Conservation (phyloP, 352 stramenopile genomes). For the Globisporangium solare region DNA sequence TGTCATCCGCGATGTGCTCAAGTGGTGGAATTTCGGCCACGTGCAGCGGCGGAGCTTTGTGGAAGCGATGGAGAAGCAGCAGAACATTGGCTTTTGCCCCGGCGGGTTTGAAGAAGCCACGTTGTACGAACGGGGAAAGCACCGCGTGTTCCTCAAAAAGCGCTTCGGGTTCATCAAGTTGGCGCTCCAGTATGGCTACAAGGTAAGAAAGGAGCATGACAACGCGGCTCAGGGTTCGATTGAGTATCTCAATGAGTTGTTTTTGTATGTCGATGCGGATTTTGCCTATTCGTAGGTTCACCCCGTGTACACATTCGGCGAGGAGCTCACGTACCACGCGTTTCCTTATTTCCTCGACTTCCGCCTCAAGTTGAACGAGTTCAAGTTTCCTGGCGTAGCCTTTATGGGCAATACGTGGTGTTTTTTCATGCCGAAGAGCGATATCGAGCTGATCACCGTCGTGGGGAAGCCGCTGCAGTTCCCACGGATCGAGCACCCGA, state of each 20-base stretch:
- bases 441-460: constrained; percentile 83
- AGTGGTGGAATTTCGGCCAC: constrained; percentile 55
- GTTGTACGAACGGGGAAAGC: constrained; percentile 62
- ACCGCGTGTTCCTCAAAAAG: constrained; percentile 89
- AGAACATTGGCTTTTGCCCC: constrained; percentile 78
- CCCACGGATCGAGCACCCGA: constrained; percentile 83
- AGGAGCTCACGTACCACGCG: constrained; percentile 84
- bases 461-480: constrained; percentile 82
- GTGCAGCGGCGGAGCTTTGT: constrained; percentile 38
- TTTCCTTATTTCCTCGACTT: constrained; percentile 71
- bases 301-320: constrained; percentile 90
- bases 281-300: constrained; percentile 27
- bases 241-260: neutral
- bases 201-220: constrained; percentile 21
- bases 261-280: neutral
- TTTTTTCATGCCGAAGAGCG: constrained; percentile 71
- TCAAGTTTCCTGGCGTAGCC: constrained; percentile 75
- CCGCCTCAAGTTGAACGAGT: constrained; percentile 74
- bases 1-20: constrained; percentile 47
- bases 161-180: constrained; percentile 92
- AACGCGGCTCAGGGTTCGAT: neutral
- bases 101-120: constrained; percentile 94
- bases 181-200: constrained; percentile 86
- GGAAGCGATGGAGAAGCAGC: constrained; percentile 32
- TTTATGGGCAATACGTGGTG: constrained; percentile 67